These are phyloP conservation scores for Nicotiana benthamiana DNA, from an alignment of 257 asterid species.

Conservation along the genomic window DNA sequence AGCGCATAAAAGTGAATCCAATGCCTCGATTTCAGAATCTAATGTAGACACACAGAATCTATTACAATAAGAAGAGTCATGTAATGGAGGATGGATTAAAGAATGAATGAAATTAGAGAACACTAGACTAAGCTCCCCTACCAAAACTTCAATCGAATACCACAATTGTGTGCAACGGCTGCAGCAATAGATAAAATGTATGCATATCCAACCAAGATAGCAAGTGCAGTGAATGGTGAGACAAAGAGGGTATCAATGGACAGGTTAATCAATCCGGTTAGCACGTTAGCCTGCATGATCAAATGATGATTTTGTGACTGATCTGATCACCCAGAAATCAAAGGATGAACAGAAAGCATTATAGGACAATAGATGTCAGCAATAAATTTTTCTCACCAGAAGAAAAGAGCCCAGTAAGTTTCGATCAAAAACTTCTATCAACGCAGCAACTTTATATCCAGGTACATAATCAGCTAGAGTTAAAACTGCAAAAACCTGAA, in stretches of 20 bases:
- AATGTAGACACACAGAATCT: background rate
- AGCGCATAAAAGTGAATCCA: background rate
- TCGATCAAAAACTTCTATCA: slow-evolving; percentile 61
- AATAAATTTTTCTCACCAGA: slow-evolving; percentile 43
- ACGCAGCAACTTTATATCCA: slow-evolving; percentile 37
- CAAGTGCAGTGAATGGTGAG: slow-evolving; percentile 44
- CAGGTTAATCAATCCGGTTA: slow-evolving; percentile 74
- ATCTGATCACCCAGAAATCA: background rate
- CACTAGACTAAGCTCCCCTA: slow-evolving; percentile 17
- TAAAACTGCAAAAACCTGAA: slow-evolving; percentile 62
- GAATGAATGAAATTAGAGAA: background rate
- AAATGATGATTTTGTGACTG: background rate
- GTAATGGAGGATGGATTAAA: background rate
- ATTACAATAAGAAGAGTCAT: background rate
- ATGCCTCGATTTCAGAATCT: slow-evolving; percentile 3
- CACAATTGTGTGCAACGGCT: slow-evolving; percentile 47
- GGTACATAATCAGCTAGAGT: slow-evolving; percentile 43
- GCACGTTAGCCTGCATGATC: slow-evolving; percentile 68
- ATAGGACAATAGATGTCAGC: background rate
- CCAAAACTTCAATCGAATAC: slow-evolving; percentile 78
- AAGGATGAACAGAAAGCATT: background rate
- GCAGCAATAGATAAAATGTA: slow-evolving; percentile 40
- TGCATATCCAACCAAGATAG: slow-evolving; percentile 49
- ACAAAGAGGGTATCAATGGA: slow-evolving; percentile 59
- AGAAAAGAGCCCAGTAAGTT: slow-evolving; percentile 77